These are phyloP conservation scores for Rutstroemia sp. DNA, from an alignment of 2,329 filamentous ascomycete genomes.

Conservation along the genomic window DNA sequence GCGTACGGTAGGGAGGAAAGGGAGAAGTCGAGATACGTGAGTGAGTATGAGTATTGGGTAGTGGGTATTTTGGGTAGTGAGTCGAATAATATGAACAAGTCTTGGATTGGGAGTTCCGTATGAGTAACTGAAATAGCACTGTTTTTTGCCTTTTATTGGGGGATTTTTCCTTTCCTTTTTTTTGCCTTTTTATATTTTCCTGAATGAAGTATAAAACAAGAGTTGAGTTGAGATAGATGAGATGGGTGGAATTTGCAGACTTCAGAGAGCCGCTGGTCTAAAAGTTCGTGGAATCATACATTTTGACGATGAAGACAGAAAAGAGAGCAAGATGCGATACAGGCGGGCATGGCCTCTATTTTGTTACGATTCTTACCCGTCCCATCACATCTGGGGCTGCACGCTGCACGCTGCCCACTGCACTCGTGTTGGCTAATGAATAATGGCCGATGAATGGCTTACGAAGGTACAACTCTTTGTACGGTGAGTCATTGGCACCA, in stretches of 20 bases:
- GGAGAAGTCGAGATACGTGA: no score
- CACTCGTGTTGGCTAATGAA: background rate
- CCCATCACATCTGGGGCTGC: background rate
- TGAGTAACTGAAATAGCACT: background rate
- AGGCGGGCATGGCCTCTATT: slow-evolving; percentile 9
- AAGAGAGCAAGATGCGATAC: slow-evolving; percentile 16
- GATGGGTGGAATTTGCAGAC: slow-evolving; percentile 20
- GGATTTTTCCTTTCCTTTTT: background rate
- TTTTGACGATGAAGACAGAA: slow-evolving; percentile 18
- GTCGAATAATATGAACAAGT: background rate
- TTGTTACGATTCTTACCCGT: slow-evolving; percentile 5
- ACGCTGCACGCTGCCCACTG: background rate
- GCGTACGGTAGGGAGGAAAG: no score
- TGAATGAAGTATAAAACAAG: background rate
- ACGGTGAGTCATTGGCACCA: no score
- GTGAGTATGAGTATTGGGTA: no score
- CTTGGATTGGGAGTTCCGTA: background rate
- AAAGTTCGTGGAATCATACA: slow-evolving; percentile 23
- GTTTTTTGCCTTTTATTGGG: background rate
- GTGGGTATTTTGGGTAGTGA: background rate
- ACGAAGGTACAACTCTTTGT: background rate
- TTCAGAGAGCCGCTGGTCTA: slow-evolving; percentile 28
- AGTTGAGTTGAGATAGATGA: background rate
- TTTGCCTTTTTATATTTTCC: background rate
- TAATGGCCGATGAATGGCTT: background rate